Conservation (phyloP, 2,329 filamentous ascomycete genomes). For the Thelonectria olida region DNA sequence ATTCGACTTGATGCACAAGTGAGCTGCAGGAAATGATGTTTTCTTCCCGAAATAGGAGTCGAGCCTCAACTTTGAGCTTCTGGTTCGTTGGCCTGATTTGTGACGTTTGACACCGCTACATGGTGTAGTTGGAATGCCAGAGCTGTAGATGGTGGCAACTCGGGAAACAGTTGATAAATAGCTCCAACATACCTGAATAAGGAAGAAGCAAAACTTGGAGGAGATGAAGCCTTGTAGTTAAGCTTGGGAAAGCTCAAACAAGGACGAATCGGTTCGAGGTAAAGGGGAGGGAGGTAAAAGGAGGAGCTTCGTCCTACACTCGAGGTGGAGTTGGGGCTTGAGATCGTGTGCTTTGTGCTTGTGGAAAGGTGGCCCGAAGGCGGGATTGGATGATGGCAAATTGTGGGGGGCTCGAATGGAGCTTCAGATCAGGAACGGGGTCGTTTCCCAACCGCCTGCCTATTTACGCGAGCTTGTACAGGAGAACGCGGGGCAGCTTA, state of each 20-base stretch:
- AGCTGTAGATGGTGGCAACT: too few relatives aligned
- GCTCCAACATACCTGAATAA: slow-evolving; percentile 35
- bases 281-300: slow-evolving; percentile 11
- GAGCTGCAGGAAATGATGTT: neutral
- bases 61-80: slow-evolving; percentile 28
- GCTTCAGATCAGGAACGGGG: slow-evolving; percentile 32
- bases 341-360: slow-evolving; percentile 43
- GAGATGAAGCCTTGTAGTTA: slow-evolving; percentile 32
- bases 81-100: neutral
- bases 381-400: slow-evolving; percentile 35
- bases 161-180: too few relatives aligned
- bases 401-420: slow-evolving; percentile 40
- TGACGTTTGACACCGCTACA: slow-evolving; percentile 31
- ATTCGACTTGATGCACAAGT: neutral
- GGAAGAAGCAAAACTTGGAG: slow-evolving; percentile 10
- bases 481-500: slow-evolving; percentile 34
- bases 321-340: neutral
- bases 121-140: slow-evolving; percentile 1
- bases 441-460: slow-evolving; percentile 10
- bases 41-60: neutral
- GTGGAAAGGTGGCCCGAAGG: slow-evolving; percentile 48
- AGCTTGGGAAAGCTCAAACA: slow-evolving; percentile 32
- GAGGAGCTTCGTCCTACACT: slow-evolving; percentile 31
- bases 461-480: slow-evolving; percentile 10
- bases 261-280: slow-evolving; percentile 21